These are phyloP conservation scores for Aspergillus sp. DNA, from an alignment of 2,329 filamentous ascomycete species.

Conservation along the genomic window DNA sequence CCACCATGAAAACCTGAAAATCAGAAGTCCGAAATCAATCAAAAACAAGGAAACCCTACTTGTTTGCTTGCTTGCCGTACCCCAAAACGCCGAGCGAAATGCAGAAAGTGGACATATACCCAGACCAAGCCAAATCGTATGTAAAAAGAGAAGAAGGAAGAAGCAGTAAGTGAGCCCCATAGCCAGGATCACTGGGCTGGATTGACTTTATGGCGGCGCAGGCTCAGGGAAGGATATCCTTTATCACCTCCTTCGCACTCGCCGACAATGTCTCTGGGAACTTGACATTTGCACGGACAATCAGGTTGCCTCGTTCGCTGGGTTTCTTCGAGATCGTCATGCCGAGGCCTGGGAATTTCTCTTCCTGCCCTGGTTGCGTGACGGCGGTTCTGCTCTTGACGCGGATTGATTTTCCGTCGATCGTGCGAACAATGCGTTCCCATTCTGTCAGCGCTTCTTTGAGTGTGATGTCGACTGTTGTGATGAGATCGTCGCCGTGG, in stretches of 20 bases:
- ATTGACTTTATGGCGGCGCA: not conserved
- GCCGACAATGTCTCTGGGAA: conserved; percentile 80
- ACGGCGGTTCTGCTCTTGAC: conserved; percentile 71
- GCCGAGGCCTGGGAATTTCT: conserved; percentile 81
- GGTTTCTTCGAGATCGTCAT: conserved; percentile 96
- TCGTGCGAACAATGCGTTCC: conserved; percentile 88
- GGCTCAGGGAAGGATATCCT: conserved; percentile 70
- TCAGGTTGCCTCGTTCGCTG: conserved; percentile 79
- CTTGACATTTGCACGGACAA: conserved; percentile 89
- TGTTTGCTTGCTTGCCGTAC: not conserved
- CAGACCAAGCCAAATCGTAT: conserved; percentile 28
- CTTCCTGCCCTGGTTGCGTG: conserved; percentile 80
- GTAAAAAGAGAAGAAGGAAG: conserved; percentile 9
- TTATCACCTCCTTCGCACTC: conserved; percentile 79
- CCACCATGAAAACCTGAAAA: not conserved
- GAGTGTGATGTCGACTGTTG: conserved; percentile 78
- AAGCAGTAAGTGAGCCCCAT: not conserved
- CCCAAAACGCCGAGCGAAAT: not conserved
- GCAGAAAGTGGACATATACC: not conserved
- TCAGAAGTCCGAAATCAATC: not conserved
- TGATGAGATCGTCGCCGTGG: conserved; percentile 83
- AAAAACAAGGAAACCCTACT: conserved; percentile 5
- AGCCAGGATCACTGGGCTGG: not conserved
- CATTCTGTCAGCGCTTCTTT: conserved; percentile 96
- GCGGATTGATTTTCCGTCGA: conserved; percentile 83